These are phyloP conservation scores for Lasiosphaeria miniovina DNA, from an alignment of 495 filamentous ascomycete species.

Conservation along the genomic window DNA sequence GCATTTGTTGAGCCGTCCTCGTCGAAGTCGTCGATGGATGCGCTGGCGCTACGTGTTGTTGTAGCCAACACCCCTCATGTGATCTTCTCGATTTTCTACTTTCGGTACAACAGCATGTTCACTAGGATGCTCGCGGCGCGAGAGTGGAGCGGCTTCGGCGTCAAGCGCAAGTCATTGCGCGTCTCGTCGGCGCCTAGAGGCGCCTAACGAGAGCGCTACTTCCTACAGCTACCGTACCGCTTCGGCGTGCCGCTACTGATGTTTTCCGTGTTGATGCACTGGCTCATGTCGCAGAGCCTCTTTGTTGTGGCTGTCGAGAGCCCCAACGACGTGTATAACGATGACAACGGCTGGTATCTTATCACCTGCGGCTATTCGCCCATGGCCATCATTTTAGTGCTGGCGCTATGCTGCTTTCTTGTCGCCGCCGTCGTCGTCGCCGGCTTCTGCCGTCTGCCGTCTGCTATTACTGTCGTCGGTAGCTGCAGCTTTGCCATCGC, in stretches of 20 bases:
- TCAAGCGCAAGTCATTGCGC: constrained; percentile 39
- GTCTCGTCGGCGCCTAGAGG: constrained; percentile 41
- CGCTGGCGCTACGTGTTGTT: too few species aligned
- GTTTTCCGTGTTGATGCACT: constrained; percentile 37
- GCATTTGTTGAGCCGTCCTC: too few species aligned
- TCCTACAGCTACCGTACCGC: constrained; percentile 45
- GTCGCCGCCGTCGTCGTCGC: constrained; percentile 20
- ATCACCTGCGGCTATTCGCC: constrained; percentile 19
- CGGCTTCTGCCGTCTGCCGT: constrained; percentile 24
- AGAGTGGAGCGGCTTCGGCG: constrained; percentile 32
- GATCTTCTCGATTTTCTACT: constrained; percentile 41
- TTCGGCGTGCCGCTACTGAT: constrained; percentile 39
- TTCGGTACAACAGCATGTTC: constrained; percentile 42
- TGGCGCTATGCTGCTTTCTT: constrained; percentile 29
- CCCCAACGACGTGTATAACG: too few species aligned
- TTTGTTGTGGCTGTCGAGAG: too few species aligned
- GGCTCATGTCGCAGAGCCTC: constrained; percentile 39
- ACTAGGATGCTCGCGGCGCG: constrained; percentile 32
- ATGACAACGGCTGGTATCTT: not conserved
- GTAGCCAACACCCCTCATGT: constrained; percentile 46
- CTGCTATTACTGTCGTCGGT: constrained; percentile 39
- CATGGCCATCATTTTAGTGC: constrained; percentile 27
- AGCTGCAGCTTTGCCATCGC: constrained; percentile 47
- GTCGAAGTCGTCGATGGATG: too few species aligned
- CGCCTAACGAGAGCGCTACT: constrained; percentile 42